These are phyloP conservation scores for Podospora comata DNA, from an alignment of 495 filamentous ascomycete species.

Conservation along the genomic window DNA sequence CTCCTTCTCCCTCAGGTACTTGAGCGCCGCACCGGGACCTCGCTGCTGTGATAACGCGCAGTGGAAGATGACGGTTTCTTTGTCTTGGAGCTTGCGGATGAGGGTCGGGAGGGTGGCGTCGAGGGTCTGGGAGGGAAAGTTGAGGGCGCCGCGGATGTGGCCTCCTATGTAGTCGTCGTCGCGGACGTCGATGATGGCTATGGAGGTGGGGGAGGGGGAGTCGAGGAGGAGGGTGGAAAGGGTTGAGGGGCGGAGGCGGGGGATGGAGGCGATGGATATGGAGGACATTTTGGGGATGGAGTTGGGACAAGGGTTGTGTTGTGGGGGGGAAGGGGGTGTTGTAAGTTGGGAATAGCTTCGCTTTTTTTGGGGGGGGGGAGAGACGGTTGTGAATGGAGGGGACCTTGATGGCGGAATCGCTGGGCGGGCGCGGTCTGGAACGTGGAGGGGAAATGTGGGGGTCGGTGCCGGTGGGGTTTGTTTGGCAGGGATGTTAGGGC, in stretches of 20 bases:
- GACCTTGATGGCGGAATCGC: slow-evolving; percentile 10
- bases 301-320: not conserved
- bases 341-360: slow-evolving; percentile 4
- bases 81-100: slow-evolving; percentile 70
- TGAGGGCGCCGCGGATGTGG: slow-evolving; percentile 74
- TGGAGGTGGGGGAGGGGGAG: slow-evolving; percentile 27
- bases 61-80: slow-evolving; percentile 87
- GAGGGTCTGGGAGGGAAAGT: slow-evolving; percentile 70
- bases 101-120: slow-evolving; percentile 78
- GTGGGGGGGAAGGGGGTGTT: not conserved
- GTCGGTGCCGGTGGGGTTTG: not conserved
- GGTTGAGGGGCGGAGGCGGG: slow-evolving; percentile 60
- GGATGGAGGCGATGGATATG: slow-evolving; percentile 51
- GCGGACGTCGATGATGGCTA: slow-evolving; percentile 86
- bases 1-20: slow-evolving; percentile 65
- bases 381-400: not conserved
- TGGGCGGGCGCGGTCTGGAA: not conserved
- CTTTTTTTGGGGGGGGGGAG: not conserved
- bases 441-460: not conserved
- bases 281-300: slow-evolving; percentile 34
- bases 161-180: slow-evolving; percentile 91
- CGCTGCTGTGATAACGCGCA: slow-evolving; percentile 92
- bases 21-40: slow-evolving; percentile 65
- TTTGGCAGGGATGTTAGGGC: not conserved
- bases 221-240: slow-evolving; percentile 56